Evolutionary conservation across 2,329 filamentous ascomycete genomes (phyloP), one percentile per base, ranked within the genome.

Genomic region (Lasiodiplodia sp.): DNA sequence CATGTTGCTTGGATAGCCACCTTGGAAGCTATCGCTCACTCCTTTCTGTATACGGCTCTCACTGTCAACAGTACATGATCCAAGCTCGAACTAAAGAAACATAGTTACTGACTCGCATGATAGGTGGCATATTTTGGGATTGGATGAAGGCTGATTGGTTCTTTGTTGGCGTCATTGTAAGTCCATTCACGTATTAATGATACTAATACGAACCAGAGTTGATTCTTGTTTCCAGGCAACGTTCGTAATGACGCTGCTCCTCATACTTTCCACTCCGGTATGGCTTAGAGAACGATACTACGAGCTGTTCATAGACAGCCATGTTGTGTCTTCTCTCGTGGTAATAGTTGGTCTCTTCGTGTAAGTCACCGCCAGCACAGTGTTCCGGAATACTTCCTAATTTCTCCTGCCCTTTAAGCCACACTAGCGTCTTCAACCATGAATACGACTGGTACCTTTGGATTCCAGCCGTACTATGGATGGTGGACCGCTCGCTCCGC

Each of bases 1-100:
- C 89, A 88, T 83, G 82, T 90, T 3, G 89, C 90, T 0, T 83
- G 89, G 25, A 82, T 91, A 2, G 84, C 88, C 7, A 89, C 89
- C 0, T 67, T 88, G 0, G 85, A 91, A 72, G 89, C 88, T 1
- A 82, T 91, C 1, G 75, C 89, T 0, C 90, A 92, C 72, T 89
- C 88, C 0, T 68, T 90, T 1, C 84, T 86, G 0, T 92, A 91
- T 70, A 84, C 86, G 0, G 69, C 85, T 1, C 76, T 86, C 10
- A 52, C 44, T 14, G 5, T 64, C 31, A 7, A 51, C 3, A 23
- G 60, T 64, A 52, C 14, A 5, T 23, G 21, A 38, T 16, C 10
- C 8, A 14, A 10, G 18, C 10, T 14, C 12, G 5, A 34, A 5
- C n/a, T 38, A 23, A 34, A 16, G n/a, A n/a, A 8, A 2, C 8